Conservation (phyloP, 108 stramenopile genomes). For the Conticribra weissflogii region DNA sequence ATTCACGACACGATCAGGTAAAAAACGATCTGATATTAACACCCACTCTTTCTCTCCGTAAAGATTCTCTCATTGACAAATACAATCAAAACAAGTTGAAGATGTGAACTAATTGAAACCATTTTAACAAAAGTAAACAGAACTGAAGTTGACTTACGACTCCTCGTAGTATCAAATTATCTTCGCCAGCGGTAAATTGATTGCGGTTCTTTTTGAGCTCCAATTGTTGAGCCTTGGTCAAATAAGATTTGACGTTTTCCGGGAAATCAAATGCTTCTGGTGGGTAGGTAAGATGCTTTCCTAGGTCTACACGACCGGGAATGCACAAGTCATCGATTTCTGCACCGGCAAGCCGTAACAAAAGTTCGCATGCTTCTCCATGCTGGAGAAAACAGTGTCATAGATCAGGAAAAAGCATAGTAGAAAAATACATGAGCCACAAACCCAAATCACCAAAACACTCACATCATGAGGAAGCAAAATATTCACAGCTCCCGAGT, state of each 20-base stretch:
- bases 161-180: slow-evolving; percentile 64
- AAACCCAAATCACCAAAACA: background rate
- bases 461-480: slow-evolving; percentile 35
- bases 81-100: background rate
- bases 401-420: background rate
- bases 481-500: slow-evolving; percentile 24
- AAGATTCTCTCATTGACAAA: slow-evolving; percentile 40
- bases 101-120: background rate
- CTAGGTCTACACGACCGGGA: slow-evolving; percentile 58
- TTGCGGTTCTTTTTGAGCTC: slow-evolving; percentile 65
- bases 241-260: slow-evolving; percentile 48
- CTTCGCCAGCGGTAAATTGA: slow-evolving; percentile 82
- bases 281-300: slow-evolving; percentile 58
- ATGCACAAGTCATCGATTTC: slow-evolving; percentile 54
- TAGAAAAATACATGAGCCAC: background rate
- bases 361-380: slow-evolving; percentile 65
- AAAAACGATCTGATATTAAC: slow-evolving; percentile 79
- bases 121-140: background rate
- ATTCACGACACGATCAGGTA: slow-evolving; percentile 80
- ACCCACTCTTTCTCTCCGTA: slow-evolving; percentile 92
- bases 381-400: slow-evolving; percentile 27
- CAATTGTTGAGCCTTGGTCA: slow-evolving; percentile 52
- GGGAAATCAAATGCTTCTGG: slow-evolving; percentile 65
- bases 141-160: slow-evolving; percentile 39
- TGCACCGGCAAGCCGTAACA: slow-evolving; percentile 68